These are phyloP conservation scores for Hanseniaspora vineae DNA, from an alignment of 805 yeast species.

Conservation along the genomic window DNA sequence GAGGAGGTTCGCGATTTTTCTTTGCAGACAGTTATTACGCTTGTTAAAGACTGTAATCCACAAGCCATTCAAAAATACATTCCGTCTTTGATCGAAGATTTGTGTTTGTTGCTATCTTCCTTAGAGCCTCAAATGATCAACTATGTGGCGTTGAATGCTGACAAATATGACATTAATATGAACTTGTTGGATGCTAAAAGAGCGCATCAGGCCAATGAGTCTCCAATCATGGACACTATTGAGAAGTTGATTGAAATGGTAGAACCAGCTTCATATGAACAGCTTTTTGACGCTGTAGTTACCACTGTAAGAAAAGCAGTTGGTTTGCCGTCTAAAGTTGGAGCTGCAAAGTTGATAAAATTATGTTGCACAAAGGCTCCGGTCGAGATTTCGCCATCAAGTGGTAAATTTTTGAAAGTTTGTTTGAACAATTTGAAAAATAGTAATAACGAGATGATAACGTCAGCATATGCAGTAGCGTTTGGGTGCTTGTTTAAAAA, in stretches of 20 bases:
- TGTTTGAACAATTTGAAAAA: slow-evolving; percentile 51
- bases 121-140: slow-evolving; percentile 86
- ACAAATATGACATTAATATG: slow-evolving; percentile 62
- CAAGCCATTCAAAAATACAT: slow-evolving; percentile 50
- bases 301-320: slow-evolving; percentile 54
- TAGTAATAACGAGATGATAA: slow-evolving; percentile 50
- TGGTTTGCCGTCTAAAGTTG: slow-evolving; percentile 85
- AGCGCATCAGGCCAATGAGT: slow-evolving; percentile 54
- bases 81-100: slow-evolving; percentile 53
- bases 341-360: slow-evolving; percentile 64
- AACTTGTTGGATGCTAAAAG: slow-evolving; percentile 70
- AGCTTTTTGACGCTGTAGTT: slow-evolving; percentile 37
- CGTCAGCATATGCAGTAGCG: slow-evolving; percentile 65
- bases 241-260: slow-evolving; percentile 54
- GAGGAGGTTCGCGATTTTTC: slow-evolving; percentile 74
- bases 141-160: slow-evolving; percentile 77
- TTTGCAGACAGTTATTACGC: slow-evolving; percentile 54
- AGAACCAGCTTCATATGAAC: slow-evolving; percentile 28
- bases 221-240: slow-evolving; percentile 83
- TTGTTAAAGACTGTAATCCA: slow-evolving; percentile 50
- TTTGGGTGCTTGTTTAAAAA: slow-evolving; percentile 67
- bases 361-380: slow-evolving; percentile 48
- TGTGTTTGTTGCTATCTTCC: slow-evolving; percentile 64
- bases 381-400: slow-evolving; percentile 31
- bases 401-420: slow-evolving; percentile 48